phyloP scores from a whole-genome alignment of 371 early-diverging fungal genomes.

The Mycotypha africana region DNA sequence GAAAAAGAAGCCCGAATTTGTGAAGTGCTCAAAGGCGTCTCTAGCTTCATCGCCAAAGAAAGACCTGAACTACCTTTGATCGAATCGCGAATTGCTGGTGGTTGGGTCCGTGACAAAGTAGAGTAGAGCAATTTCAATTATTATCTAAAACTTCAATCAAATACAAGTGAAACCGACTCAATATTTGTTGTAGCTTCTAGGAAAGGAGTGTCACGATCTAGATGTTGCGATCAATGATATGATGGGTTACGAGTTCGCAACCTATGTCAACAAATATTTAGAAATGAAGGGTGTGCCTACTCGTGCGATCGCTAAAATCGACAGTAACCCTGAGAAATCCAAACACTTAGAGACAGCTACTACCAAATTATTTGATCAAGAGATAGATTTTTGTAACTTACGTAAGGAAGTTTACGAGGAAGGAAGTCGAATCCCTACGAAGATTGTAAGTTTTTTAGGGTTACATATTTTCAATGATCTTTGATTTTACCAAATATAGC shows the following conservation, averaged over 20 bases:
- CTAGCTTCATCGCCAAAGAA: slow-evolving; percentile 42
- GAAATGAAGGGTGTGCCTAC: slow-evolving; percentile 42
- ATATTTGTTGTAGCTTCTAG: slow-evolving; percentile 83
- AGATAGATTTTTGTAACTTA: slow-evolving; percentile 96
- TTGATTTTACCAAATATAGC: too few relatives aligned
- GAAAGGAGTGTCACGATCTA: slow-evolving; percentile 85
- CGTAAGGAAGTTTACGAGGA: slow-evolving; percentile 90
- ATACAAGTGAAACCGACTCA: too few relatives aligned
- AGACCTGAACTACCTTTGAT: slow-evolving; percentile 52
- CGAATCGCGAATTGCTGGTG: slow-evolving; percentile 92
- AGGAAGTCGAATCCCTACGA: slow-evolving; percentile 79
- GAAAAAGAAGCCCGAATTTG: slow-evolving; percentile 58
- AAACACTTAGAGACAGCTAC: slow-evolving; percentile 99
- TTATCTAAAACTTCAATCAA: too few relatives aligned
- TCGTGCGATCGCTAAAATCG: slow-evolving; percentile 75
- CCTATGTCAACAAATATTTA: slow-evolving; percentile 66
- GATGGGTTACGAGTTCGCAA: slow-evolving; percentile 95
- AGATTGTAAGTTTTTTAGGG: slow-evolving; percentile 53
- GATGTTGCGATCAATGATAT: slow-evolving; percentile 96
- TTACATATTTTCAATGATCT: too few relatives aligned
- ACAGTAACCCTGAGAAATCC: slow-evolving; percentile 93
- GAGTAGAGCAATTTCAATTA: too few relatives aligned
- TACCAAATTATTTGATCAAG: slow-evolving; percentile 71
- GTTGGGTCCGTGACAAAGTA: slow-evolving; percentile 99
- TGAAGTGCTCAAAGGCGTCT: slow-evolving; percentile 53